These are phyloP conservation scores for Chrysophaeum taylorii DNA, from an alignment of 352 stramenopile species.

Conservation along the genomic window DNA sequence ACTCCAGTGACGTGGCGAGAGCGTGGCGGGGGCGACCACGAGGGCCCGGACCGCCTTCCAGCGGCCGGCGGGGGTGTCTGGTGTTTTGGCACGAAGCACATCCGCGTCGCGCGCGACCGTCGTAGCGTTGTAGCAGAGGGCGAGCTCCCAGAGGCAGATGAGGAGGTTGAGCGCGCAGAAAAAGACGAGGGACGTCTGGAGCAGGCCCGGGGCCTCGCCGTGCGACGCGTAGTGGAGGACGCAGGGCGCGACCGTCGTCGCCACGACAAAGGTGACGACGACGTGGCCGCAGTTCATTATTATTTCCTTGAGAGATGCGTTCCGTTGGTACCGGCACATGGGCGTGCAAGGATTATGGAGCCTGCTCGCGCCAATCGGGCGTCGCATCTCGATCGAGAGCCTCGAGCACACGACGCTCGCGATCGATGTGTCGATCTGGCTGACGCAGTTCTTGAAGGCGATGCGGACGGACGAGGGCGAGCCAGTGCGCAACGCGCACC, in stretches of 20 bases:
- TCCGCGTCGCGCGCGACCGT: constrained; percentile 19
- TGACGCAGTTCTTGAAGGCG: constrained; percentile 97
- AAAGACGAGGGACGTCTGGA: constrained; percentile 13
- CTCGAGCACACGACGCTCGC: constrained; percentile 87
- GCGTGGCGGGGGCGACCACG: constrained; percentile 7
- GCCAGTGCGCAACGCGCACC: constrained; percentile 83
- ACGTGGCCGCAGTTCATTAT: no score
- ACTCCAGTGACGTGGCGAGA: constrained; percentile 17
- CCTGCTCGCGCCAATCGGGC: constrained; percentile 83
- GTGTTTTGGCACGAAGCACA: background rate
- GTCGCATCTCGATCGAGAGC: constrained; percentile 94
- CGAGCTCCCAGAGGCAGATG: constrained; percentile 38
- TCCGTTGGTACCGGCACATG: no score
- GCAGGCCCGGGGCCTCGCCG: no score
- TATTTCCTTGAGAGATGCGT: no score
- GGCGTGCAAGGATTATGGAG: constrained; percentile 97
- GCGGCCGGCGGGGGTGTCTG: background rate
- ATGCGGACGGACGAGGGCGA: constrained; percentile 86
- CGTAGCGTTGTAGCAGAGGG: constrained; percentile 33
- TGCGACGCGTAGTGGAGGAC: no score
- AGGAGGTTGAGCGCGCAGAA: constrained; percentile 36
- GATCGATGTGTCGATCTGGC: constrained; percentile 97
- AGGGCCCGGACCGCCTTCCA: background rate
- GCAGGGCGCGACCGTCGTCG: no score
- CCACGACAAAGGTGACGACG: no score